A percentile compares a stretch with the other conserved stretches of the same genome.
Evolutionary conservation across 2,329 filamentous ascomycete species (phyloP).

Genomic region (Pleurostoma richardsiae): DNA sequence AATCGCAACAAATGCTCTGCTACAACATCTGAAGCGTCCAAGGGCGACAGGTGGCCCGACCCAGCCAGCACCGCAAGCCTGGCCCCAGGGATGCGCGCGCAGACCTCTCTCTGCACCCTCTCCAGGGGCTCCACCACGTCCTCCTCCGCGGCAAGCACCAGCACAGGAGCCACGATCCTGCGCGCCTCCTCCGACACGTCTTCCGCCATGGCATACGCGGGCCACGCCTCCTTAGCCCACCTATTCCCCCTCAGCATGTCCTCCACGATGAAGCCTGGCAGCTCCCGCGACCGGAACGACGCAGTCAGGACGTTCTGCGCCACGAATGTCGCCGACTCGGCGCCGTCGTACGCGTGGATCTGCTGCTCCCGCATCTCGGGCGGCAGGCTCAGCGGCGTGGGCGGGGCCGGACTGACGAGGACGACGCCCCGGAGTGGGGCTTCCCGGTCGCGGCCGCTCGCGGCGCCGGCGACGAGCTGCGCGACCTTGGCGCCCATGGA

Average conservation of each 20-base stretch:
- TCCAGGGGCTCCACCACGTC: conserved; percentile 26
- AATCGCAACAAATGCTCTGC: conserved; percentile 15
- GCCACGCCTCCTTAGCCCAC: conserved; percentile 25
- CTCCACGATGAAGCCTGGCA: conserved; percentile 9
- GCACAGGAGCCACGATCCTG: conserved; percentile 13
- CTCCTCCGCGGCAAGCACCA: conserved; percentile 20
- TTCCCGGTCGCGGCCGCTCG: background rate
- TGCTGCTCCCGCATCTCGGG: conserved; percentile 26
- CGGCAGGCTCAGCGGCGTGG: conserved; percentile 21
- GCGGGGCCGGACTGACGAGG: conserved; percentile 26
- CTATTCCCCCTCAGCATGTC: conserved; percentile 22
- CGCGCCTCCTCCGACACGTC: conserved; percentile 17
- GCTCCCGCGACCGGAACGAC: conserved; percentile 1
- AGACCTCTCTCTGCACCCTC: conserved; percentile 18
- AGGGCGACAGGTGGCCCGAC: conserved; percentile 8
- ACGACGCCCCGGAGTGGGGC: conserved; percentile 21
- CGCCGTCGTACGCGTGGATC: conserved; percentile 21
- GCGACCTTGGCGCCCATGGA: conserved; percentile 34
- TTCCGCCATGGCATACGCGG: conserved; percentile 18
- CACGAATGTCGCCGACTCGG: conserved; percentile 21
- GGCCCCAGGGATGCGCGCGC: conserved; percentile 7
- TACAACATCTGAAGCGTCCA: conserved; percentile 7
- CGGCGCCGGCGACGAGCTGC: conserved; percentile 14
- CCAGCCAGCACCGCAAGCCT: conserved; percentile 10
- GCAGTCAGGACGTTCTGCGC: conserved; percentile 23